Percentiles rank a stretch among this genome's conserved stretches.
Conservation (phyloP, 305 asterid genomes). For the Lippia alba region DNA sequence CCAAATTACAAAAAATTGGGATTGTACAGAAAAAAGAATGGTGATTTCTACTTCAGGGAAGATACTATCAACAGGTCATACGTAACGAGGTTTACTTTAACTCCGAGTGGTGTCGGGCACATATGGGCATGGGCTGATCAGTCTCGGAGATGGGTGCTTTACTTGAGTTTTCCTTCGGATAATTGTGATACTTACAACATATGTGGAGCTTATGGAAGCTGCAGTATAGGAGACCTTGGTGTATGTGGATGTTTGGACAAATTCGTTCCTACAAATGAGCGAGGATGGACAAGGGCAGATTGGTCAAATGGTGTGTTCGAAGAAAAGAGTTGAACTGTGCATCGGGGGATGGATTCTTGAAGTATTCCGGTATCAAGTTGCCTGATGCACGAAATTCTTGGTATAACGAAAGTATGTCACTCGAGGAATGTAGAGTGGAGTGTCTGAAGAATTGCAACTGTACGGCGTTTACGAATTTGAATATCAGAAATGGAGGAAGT, state of each 20-base stretch:
- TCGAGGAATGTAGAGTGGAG: constrained; percentile 27
- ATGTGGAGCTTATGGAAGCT: constrained; percentile 36
- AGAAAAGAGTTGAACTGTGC: constrained; percentile 18
- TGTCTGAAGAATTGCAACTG: constrained; percentile 30
- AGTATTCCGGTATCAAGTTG: constrained; percentile 25
- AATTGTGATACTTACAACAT: constrained; percentile 17
- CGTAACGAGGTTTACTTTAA: constrained; percentile 30
- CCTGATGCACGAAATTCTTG: constrained; percentile 28
- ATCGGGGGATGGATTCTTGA: constrained; percentile 17
- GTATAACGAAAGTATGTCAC: constrained; percentile 13
- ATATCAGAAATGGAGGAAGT: constrained; percentile 13
- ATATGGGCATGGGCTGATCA: constrained; percentile 36
- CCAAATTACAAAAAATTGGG: neutral
- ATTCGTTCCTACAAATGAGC: constrained; percentile 28
- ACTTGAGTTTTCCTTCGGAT: constrained; percentile 27
- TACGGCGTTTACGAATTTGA: constrained; percentile 20
- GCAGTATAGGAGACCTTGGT: constrained; percentile 2
- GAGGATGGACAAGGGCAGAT: constrained; percentile 24
- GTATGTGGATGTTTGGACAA: constrained; percentile 23
- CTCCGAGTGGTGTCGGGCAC: constrained; percentile 28
- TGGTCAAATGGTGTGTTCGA: constrained; percentile 19
- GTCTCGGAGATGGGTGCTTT: constrained; percentile 31
- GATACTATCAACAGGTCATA: neutral
- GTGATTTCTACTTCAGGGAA: neutral
- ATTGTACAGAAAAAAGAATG: neutral